These are phyloP conservation scores for Sarocladium kiliense DNA, from an alignment of 2,329 filamentous ascomycete species.

Conservation along the genomic window DNA sequence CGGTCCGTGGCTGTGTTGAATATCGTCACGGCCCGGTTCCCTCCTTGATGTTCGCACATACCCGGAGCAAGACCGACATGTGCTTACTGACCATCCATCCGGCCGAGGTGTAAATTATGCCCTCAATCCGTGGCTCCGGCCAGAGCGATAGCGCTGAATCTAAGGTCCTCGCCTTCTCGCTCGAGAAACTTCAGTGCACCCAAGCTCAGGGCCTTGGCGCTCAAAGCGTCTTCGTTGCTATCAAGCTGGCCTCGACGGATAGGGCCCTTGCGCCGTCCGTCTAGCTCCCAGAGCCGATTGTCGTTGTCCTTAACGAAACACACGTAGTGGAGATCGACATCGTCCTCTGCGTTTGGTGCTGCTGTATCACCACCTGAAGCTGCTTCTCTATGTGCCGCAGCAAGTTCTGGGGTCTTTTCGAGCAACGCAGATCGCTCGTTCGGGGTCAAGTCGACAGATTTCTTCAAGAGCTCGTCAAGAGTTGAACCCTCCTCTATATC, in stretches of 20 bases:
- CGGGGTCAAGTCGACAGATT: conserved; percentile 67
- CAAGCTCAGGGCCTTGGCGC: conserved; percentile 66
- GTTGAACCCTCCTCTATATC: conserved; percentile 43
- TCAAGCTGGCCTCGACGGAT: conserved; percentile 50
- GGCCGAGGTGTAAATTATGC: not conserved
- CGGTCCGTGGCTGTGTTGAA: not conserved
- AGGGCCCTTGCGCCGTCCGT: conserved; percentile 54
- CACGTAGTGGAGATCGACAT: conserved; percentile 92
- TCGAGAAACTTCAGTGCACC: conserved; percentile 57
- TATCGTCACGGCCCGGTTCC: conserved; percentile 1
- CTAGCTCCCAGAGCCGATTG: conserved; percentile 58
- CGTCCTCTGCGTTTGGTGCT: conserved; percentile 72
- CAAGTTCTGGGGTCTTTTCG: conserved; percentile 70
- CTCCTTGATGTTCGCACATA: not conserved
- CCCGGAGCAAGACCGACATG: not conserved
- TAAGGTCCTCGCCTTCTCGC: conserved; percentile 49
- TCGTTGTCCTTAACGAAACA: conserved; percentile 78
- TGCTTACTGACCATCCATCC: not conserved
- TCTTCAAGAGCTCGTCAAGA: conserved; percentile 59
- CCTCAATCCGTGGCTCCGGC: conserved; percentile 28
- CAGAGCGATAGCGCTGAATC: conserved; percentile 54
- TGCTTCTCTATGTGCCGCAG: conserved; percentile 71
- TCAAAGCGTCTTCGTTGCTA: conserved; percentile 65
- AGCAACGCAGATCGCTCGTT: conserved; percentile 64
- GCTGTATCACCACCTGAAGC: conserved; percentile 72